A percentile compares a stretch with the other conserved stretches of the same genome.
These are phyloP conservation scores for Puccinia polysora DNA, from an alignment of 1,284 basidiomycete species.

Conservation along the genomic window DNA sequence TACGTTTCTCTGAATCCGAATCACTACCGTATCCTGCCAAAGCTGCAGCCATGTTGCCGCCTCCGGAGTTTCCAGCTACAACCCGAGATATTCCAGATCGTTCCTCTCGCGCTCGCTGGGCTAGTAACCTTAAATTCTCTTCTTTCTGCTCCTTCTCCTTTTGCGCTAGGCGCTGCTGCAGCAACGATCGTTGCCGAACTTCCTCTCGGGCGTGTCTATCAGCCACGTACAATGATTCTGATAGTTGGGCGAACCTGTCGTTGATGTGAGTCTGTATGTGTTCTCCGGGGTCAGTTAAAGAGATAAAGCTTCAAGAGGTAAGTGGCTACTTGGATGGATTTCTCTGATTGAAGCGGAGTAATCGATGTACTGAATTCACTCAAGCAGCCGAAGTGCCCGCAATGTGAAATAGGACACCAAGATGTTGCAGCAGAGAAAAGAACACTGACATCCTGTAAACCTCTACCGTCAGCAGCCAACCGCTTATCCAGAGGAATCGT, in stretches of 20 bases:
- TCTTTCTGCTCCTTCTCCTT: constrained; percentile 98
- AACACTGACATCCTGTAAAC: constrained; percentile 84
- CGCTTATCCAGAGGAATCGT: constrained; percentile 98
- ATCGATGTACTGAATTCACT: too few relatives aligned
- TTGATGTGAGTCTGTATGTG: constrained; percentile 79
- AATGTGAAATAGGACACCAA: too few relatives aligned
- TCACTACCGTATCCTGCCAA: constrained; percentile 61
- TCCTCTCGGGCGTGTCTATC: constrained; percentile 97
- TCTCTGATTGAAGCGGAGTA: too few relatives aligned
- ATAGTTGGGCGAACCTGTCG: constrained; percentile 98
- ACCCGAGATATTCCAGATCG: constrained; percentile 64
- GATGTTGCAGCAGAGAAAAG: neutral
- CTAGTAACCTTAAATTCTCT: constrained; percentile 86
- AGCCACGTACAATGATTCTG: constrained; percentile 91
- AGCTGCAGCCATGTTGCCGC: constrained; percentile 64
- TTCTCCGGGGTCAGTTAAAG: neutral
- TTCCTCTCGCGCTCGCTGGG: constrained; percentile 91
- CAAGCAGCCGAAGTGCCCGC: too few relatives aligned
- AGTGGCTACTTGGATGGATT: too few relatives aligned
- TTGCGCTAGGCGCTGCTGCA: constrained; percentile 96
- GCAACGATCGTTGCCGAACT: constrained; percentile 86
- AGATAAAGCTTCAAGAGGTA: too few relatives aligned
- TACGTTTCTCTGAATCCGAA: constrained; percentile 43
- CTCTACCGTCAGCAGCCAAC: constrained; percentile 91
- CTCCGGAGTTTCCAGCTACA: constrained; percentile 50